Conservation (phyloP, 1,139 yeast species). For the Ogataea hybrid region DNA sequence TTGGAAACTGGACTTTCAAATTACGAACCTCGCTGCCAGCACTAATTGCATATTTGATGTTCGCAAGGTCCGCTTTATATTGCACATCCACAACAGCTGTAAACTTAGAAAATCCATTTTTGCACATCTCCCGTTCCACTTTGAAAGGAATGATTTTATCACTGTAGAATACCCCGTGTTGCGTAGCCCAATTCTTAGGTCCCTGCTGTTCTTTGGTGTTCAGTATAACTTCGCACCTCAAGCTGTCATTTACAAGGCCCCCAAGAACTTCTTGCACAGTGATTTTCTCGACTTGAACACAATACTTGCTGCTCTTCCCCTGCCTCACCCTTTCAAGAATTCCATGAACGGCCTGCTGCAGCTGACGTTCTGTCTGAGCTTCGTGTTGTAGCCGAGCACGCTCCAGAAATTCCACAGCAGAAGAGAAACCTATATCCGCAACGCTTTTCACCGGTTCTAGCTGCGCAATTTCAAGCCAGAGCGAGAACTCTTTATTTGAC, state of each 20-base stretch:
- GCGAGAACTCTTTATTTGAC: background rate
- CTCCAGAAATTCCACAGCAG: background rate
- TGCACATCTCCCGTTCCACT: too few species aligned
- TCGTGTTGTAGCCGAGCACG: background rate
- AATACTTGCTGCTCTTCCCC: constrained; percentile 1
- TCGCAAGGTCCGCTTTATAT: background rate
- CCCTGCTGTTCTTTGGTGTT: background rate
- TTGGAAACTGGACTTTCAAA: constrained; percentile 11
- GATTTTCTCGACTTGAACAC: background rate
- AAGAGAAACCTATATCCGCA: background rate
- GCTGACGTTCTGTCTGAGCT: background rate
- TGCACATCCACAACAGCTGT: background rate
- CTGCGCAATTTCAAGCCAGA: background rate
- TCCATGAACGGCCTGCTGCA: background rate
- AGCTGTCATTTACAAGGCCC: background rate
- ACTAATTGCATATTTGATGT: constrained; percentile 1
- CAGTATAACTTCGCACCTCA: background rate
- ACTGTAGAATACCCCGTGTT: too few species aligned
- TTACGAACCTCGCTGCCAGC: background rate
- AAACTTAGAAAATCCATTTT: too few species aligned
- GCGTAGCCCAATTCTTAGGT: too few species aligned
- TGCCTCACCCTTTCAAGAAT: background rate
- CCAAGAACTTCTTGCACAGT: background rate
- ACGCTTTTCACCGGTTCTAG: background rate
- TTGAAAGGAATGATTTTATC: too few species aligned